Evolutionary conservation across 805 yeast species (phyloP).

Genomic region (Spencermartinsiella europaea): DNA sequence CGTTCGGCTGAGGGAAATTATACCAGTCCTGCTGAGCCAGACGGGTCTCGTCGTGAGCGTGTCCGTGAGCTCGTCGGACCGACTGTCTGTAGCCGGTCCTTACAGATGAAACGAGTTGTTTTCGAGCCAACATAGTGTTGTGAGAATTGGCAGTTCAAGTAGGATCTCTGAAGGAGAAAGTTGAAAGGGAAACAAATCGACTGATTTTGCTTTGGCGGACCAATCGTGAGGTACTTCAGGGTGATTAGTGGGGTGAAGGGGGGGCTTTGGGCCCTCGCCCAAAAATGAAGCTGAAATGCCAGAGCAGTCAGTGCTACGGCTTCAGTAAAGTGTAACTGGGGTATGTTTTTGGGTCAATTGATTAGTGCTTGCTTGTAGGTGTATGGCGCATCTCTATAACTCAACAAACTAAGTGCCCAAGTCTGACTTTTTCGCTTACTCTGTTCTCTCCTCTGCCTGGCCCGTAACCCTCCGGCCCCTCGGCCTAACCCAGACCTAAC

Average conservation of each 20-base stretch:
- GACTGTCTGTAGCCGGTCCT: not conserved
- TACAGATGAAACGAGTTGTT: not conserved
- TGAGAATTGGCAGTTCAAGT: too few species aligned
- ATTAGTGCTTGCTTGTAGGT: too few species aligned
- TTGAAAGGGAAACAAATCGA: not conserved
- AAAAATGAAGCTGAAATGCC: too few species aligned
- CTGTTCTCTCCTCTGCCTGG: not conserved
- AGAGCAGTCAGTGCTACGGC: too few species aligned
- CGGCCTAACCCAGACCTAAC: not conserved
- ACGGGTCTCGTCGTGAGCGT: not conserved
- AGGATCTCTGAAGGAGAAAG: not conserved
- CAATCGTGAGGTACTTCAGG: too few species aligned
- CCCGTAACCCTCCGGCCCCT: too few species aligned
- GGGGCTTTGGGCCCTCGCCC: too few species aligned
- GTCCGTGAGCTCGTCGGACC: not conserved
- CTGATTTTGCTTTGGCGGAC: not conserved
- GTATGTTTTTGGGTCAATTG: too few species aligned
- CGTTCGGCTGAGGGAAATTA: conserved; percentile 32
- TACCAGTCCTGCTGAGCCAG: not conserved
- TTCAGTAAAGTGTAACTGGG: too few species aligned
- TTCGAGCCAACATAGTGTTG: not conserved
- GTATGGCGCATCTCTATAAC: not conserved
- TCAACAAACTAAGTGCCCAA: not conserved
- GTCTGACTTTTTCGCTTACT: not conserved
- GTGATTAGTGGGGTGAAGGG: too few species aligned